A percentile compares a stretch with the other conserved stretches of the same genome.
These are phyloP conservation scores for Fusarium pilosicola DNA, from an alignment of 2,329 filamentous ascomycete genomes.

Conservation along the genomic window DNA sequence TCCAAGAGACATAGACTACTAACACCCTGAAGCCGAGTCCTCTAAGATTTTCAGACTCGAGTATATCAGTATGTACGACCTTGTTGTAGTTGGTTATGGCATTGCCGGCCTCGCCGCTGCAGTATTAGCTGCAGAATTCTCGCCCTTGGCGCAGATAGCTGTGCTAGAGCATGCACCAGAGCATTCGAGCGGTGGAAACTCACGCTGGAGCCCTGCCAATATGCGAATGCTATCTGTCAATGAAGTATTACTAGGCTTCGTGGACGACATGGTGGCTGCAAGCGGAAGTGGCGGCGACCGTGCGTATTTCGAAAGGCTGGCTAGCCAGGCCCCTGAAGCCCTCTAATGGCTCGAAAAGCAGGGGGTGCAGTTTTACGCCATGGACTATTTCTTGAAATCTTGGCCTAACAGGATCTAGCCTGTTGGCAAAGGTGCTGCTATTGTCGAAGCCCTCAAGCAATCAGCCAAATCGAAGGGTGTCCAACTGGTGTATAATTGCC, in stretches of 20 bases:
- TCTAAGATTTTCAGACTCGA: constrained; percentile 22
- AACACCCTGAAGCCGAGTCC: constrained; percentile 15
- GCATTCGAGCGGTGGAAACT: constrained; percentile 18
- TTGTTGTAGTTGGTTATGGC: constrained; percentile 21
- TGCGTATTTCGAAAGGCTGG: not conserved
- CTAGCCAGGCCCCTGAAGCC: not conserved
- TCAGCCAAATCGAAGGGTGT: not conserved
- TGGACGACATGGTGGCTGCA: not conserved
- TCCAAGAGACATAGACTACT: constrained; percentile 15
- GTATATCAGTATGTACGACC: constrained; percentile 24
- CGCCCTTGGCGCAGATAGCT: constrained; percentile 18
- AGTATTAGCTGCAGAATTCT: constrained; percentile 18
- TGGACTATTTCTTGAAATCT: not conserved
- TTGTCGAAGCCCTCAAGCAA: not conserved
- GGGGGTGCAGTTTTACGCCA: not conserved
- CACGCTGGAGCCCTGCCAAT: constrained; percentile 21
- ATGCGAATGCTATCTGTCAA: constrained; percentile 24
- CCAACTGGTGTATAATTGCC: not conserved
- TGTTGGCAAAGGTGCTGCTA: not conserved
- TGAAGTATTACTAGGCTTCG: constrained; percentile 6
- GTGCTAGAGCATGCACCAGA: constrained; percentile 23
- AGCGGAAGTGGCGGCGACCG: not conserved
- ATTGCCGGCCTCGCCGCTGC: constrained; percentile 19
- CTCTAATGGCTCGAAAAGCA: not conserved
- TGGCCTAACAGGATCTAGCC: not conserved